These are phyloP conservation scores for Dittrichia graveolens DNA, from an alignment of 129 eudicot genomes.

Conservation along the genomic window DNA sequence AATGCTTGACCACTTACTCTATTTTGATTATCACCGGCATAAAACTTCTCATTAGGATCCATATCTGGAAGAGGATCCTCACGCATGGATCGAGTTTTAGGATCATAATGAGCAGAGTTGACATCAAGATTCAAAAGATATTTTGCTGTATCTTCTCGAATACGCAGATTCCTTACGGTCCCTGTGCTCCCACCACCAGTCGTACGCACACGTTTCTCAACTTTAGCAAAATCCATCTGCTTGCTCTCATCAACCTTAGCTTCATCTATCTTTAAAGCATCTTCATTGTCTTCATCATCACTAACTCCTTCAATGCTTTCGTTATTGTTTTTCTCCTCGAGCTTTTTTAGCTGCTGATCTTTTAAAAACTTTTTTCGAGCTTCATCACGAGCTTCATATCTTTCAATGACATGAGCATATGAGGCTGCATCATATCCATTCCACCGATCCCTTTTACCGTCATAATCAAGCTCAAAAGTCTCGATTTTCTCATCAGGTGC, in stretches of 20 bases:
- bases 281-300: constrained; percentile 82
- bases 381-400: constrained; percentile 84
- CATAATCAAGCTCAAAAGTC: constrained; percentile 81
- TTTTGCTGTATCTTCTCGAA: constrained; percentile 92
- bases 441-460: constrained; percentile 89
- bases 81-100: constrained; percentile 94
- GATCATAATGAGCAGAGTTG: constrained; percentile 90
- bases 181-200: constrained; percentile 90
- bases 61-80: constrained; percentile 97
- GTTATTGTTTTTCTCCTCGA: constrained; percentile 74
- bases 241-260: constrained; percentile 96
- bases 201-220: constrained; percentile 95
- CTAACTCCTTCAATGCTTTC: constrained; percentile 56
- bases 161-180: constrained; percentile 67
- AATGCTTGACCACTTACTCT: constrained; percentile 93
- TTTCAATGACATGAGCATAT: constrained; percentile 67
- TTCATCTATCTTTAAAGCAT: constrained; percentile 81
- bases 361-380: constrained; percentile 75
- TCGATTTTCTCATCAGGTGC: constrained; percentile 89
- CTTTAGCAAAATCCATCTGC: constrained; percentile 97
- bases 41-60: constrained; percentile 87
- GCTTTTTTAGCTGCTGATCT: constrained; percentile 77
- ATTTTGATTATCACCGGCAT: constrained; percentile 84
- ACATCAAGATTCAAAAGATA: constrained; percentile 91
- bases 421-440: constrained; percentile 88